These are phyloP conservation scores for Asclepias syriaca DNA, from an alignment of 257 asterid species.

Conservation along the genomic window DNA sequence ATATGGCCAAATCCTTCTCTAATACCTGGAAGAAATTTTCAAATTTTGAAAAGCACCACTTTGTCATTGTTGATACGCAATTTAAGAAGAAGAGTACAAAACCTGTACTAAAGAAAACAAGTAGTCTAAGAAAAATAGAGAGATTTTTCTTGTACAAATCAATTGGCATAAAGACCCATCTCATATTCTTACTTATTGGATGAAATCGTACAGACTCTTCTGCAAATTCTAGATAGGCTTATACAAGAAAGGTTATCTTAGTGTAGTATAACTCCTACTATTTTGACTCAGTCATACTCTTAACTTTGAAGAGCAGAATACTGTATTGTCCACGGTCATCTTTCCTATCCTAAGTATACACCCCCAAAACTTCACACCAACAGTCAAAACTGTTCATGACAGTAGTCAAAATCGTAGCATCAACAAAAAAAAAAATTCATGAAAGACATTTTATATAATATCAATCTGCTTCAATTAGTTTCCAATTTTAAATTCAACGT, in stretches of 20 bases:
- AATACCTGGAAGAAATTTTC: slow-evolving; percentile 50
- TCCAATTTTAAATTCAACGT: background rate
- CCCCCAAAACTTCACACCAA: background rate
- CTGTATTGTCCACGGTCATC: background rate
- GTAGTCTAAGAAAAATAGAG: background rate
- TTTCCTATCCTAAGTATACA: background rate
- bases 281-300: background rate
- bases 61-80: background rate
- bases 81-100: background rate
- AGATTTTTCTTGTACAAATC: background rate
- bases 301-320: background rate
- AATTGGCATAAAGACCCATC: background rate
- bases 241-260: background rate
- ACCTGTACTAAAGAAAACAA: background rate
- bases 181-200: too few species aligned
- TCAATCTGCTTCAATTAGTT: background rate
- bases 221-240: background rate
- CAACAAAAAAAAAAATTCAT: background rate
- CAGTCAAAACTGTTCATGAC: background rate
- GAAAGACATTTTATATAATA: background rate
- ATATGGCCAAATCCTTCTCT: slow-evolving; percentile 91
- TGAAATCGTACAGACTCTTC: background rate
- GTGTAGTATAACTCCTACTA: background rate
- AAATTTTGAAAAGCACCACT: background rate
- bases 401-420: background rate